Base-by-base conservation (phyloP, 106 monocot species). In the Vanilla planifolia region DNA sequence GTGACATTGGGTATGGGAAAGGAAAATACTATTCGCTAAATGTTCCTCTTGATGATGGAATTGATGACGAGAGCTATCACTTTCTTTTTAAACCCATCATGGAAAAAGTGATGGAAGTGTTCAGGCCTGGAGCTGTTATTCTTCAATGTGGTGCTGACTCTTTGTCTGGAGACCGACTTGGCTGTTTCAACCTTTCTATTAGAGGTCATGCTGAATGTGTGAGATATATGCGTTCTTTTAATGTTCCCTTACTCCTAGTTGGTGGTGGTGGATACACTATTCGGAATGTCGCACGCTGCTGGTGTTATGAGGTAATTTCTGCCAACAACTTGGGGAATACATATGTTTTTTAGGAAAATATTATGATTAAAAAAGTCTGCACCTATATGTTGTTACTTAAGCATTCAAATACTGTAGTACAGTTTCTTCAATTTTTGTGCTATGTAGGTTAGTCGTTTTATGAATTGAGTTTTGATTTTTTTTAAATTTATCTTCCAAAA, bases 221-320 rank as follows among this genome's bases (percentile, higher is more conserved):
- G 16, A 80, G 34, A 43, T 85, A 59, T 62, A 85, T 85, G 85
- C 73, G 80, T 64, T 85, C 85, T 15, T 85, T 85, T 59, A 85
- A 85, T 64, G 80, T 85, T 30, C 85, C 85, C 21, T 21, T 85
- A 25, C 43, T 85, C 44, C 67, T 85, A 8, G 69, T 85, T 41
- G 85, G 85, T 71, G 85, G 85, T 48, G 85, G 85, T 66, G 85
- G 85, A 21, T 85, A 85, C 67, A 85, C 85, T 40, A 85, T 85
- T 40, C 47, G 85, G 45, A 85, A 85, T 65, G 85, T 85, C 63
- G 85, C 85, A 28, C 80, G 85, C 16, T 85, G 85, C 53, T 85
- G 80, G 85, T 85, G 80, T 34, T 85, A 80, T 58, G 85, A 80
- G 85, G 80, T 85, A 85, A 43, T n/a, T n/a, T n/a, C n/a, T n/a